Evolutionary conservation across 2,329 filamentous ascomycete species (phyloP), one percentile per base, ranked within the genome.

Genomic region (Anisogramma anomala): DNA sequence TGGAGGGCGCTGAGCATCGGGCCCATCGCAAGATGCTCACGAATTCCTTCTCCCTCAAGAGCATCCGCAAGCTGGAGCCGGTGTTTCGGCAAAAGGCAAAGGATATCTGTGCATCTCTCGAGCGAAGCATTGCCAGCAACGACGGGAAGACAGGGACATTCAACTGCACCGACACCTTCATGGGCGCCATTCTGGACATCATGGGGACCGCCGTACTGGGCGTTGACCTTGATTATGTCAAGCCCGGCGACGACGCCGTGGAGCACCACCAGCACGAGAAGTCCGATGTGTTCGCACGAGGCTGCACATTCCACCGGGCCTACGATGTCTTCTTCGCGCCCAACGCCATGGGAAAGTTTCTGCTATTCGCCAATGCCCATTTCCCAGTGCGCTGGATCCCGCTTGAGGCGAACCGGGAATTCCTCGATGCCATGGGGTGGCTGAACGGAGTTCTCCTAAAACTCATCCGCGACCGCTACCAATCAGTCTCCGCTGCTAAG

Each of bases 391-490:
- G 47, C 0, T 58, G 62, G 51, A 47, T 66, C 3, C 65, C 64
- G 0, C 27, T 67, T 0, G 41, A 59, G 32, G 60, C 60, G 1
- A 69, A 68, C 42, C 52, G 49, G 5, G 49, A 43, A 3, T 67
- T 65, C 45, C 45, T 63, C n/a, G 39, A 39, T 2, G 59, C 60
- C 2, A 58, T 55, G 14, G 36, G 45, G 2, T 52, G 57, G 34
- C 52, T 67, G 9, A 52, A 56, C n/a, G 42, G 46, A 22, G 59
- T 63, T 38, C 47, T 66, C 3, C 50, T 53, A 2, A 49, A 57
- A 3, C 51, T 61, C 13, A 56, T 59, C 18, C 45, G 51, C 33
- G 40, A 54, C 42, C 53, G 59, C 14, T 39, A 45, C 18, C 39
- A 46, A 5, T 56, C 58, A 34, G 46, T 62, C 22, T 45, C 49